Percentiles rank a stretch among this genome's conserved stretches.
phyloP scores from a whole-genome alignment of 805 yeast genomes.

The Cephaloascus albidus region DNA sequence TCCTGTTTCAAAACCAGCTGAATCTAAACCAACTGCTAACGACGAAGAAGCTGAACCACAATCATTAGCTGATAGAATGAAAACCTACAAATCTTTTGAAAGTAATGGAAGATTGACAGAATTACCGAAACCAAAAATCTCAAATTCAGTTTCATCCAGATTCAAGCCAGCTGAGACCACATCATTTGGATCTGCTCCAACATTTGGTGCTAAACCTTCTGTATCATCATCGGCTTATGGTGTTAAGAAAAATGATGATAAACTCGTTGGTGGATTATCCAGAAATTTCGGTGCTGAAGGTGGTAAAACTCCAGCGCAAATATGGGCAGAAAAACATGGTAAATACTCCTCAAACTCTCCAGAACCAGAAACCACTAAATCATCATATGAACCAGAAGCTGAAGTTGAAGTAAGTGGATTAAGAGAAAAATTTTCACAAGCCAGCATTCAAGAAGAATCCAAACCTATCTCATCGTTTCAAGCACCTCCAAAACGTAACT shows the following conservation, averaged over 20 bases:
- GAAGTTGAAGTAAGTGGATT: slow-evolving; percentile 2
- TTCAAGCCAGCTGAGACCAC: slow-evolving; percentile 26
- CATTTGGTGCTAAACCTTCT: slow-evolving; percentile 25
- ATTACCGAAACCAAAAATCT: slow-evolving; percentile 54
- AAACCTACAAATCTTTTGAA: slow-evolving; percentile 6
- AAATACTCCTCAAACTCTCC: slow-evolving; percentile 25
- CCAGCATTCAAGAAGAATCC: slow-evolving; percentile 4
- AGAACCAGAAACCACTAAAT: not conserved
- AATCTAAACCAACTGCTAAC: slow-evolving; percentile 34
- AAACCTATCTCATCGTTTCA: slow-evolving; percentile 7
- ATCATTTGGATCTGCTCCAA: slow-evolving; percentile 9
- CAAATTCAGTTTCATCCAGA: slow-evolving; percentile 39
- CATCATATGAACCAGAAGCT: slow-evolving; percentile 1
- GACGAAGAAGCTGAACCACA: slow-evolving; percentile 39
- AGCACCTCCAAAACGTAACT: slow-evolving; percentile 3
- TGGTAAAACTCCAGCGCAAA: slow-evolving; percentile 90
- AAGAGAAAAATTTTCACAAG: not conserved
- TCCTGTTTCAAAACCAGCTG: slow-evolving; percentile 4
- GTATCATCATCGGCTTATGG: slow-evolving; percentile 17
- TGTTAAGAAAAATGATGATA: slow-evolving; percentile 24
- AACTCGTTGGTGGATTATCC: slow-evolving; percentile 49
- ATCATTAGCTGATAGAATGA: slow-evolving; percentile 33
- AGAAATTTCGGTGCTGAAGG: slow-evolving; percentile 54
- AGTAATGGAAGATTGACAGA: slow-evolving; percentile 44
- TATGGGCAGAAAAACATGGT: slow-evolving; percentile 91